These are phyloP conservation scores for Mycena vulgaris DNA, from an alignment of 768 basidiomycete species.

Conservation along the genomic window DNA sequence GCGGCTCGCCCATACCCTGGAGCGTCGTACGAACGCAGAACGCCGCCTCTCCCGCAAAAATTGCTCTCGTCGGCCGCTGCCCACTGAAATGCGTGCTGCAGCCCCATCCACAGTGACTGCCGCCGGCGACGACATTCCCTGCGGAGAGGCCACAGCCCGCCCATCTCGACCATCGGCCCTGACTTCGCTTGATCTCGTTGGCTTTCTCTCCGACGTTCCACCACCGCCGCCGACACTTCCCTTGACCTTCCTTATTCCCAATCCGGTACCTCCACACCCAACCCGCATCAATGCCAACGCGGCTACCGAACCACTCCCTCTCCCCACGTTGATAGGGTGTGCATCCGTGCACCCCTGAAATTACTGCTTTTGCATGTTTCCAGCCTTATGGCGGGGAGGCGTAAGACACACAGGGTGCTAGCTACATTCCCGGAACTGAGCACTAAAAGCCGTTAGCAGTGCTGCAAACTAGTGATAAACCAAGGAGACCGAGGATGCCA, in stretches of 20 bases:
- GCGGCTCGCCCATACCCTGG: not conserved
- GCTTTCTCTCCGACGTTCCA: not conserved
- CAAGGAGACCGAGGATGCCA: too few species aligned
- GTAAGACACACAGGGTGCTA: too few species aligned
- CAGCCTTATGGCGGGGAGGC: too few species aligned
- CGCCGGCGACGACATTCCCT: constrained; percentile 11
- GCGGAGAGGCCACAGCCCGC: constrained; percentile 18
- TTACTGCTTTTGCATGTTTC: too few species aligned
- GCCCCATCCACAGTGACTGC: constrained; percentile 6
- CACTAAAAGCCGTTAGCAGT: too few species aligned
- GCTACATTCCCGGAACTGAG: too few species aligned
- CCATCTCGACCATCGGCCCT: constrained; percentile 3
- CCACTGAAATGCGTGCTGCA: not conserved
- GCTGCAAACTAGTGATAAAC: too few species aligned
- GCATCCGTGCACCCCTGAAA: too few species aligned
- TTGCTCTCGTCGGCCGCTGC: not conserved
- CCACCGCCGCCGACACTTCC: not conserved
- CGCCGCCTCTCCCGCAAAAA: constrained; percentile 6
- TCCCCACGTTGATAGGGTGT: too few species aligned
- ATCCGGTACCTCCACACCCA: too few species aligned
- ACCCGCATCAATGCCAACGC: not conserved
- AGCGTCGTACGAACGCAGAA: not conserved
- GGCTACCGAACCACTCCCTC: not conserved
- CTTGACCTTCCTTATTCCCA: not conserved
- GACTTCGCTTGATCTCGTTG: not conserved